Conservation (phyloP, 345 rosid genomes). For the Acer yangbiense region DNA sequence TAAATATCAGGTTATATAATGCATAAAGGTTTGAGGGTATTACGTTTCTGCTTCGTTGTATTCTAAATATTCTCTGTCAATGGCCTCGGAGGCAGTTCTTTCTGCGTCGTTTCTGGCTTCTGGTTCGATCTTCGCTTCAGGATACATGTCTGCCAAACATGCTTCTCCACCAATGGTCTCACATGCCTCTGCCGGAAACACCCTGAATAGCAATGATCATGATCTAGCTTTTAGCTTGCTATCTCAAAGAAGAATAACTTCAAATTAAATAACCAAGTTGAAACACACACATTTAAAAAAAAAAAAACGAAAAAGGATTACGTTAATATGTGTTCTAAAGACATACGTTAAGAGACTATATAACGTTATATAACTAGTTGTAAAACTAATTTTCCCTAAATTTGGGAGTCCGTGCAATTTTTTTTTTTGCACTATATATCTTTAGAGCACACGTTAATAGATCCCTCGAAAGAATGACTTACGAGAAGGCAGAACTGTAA, state of each 20-base stretch:
- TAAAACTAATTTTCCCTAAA: too few relatives aligned
- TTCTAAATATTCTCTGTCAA: conserved; percentile 37
- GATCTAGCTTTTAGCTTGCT: background rate
- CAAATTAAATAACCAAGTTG: background rate
- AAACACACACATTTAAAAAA: background rate
- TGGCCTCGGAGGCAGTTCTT: conserved; percentile 9
- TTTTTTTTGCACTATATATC: too few relatives aligned
- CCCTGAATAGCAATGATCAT: conserved; percentile 31
- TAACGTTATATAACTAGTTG: too few relatives aligned
- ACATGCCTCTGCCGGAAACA: conserved; percentile 86
- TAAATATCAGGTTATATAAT: background rate
- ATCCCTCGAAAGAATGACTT: conserved; percentile 12
- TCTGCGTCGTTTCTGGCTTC: conserved; percentile 15
- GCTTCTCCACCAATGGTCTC: conserved; percentile 74
- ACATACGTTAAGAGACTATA: too few relatives aligned
- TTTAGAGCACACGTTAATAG: too few relatives aligned
- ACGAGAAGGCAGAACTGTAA: conserved; percentile 56
- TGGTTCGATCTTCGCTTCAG: conserved; percentile 50
- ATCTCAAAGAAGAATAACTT: background rate
- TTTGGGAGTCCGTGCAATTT: too few relatives aligned
- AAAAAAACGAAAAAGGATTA: background rate
- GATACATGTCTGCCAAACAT: conserved; percentile 62
- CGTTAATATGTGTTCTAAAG: too few relatives aligned
- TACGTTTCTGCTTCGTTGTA: conserved; percentile 41
- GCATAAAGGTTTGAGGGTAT: background rate